Conservation (phyloP, 2,329 filamentous ascomycete species). For the Fusarium torreyae region DNA sequence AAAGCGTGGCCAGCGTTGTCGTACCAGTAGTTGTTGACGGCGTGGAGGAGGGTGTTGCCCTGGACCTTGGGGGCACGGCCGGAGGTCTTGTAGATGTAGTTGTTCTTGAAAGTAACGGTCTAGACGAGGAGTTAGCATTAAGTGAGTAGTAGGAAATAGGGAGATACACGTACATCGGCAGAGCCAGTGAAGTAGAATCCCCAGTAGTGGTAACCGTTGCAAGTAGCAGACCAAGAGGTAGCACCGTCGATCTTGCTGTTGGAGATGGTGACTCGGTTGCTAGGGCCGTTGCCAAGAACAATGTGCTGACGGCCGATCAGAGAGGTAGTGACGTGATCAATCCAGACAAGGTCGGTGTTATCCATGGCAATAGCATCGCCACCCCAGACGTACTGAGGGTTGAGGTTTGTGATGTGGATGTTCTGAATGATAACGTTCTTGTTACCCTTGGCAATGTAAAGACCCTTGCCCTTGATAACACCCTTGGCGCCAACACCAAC, state of each 20-base stretch:
- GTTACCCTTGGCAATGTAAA: slow-evolving; percentile 61
- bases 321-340: slow-evolving; percentile 69
- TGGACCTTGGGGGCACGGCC: slow-evolving; percentile 71
- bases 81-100: slow-evolving; percentile 72
- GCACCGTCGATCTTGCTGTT: slow-evolving; percentile 72
- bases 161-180: too few species aligned
- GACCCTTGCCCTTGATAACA: slow-evolving; percentile 70
- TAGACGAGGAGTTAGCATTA: neutral
- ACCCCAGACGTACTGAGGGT: slow-evolving; percentile 71
- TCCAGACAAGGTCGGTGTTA: slow-evolving; percentile 62
- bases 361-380: slow-evolving; percentile 70
- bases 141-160: too few species aligned
- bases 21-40: slow-evolving; percentile 74
- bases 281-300: slow-evolving; percentile 67
- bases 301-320: slow-evolving; percentile 72
- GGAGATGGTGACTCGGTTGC: slow-evolving; percentile 70
- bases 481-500: slow-evolving; percentile 66
- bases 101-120: slow-evolving; percentile 68
- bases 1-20: slow-evolving; percentile 69
- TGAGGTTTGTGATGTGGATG: slow-evolving; percentile 68
- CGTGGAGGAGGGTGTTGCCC: slow-evolving; percentile 70
- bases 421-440: slow-evolving; percentile 73
- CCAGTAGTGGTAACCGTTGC: slow-evolving; percentile 73
- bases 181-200: slow-evolving; percentile 64
- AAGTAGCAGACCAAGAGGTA: slow-evolving; percentile 69